These are phyloP conservation scores for Stentor coeruleus DNA, from an alignment of 73 alveolate species.

Conservation along the genomic window DNA sequence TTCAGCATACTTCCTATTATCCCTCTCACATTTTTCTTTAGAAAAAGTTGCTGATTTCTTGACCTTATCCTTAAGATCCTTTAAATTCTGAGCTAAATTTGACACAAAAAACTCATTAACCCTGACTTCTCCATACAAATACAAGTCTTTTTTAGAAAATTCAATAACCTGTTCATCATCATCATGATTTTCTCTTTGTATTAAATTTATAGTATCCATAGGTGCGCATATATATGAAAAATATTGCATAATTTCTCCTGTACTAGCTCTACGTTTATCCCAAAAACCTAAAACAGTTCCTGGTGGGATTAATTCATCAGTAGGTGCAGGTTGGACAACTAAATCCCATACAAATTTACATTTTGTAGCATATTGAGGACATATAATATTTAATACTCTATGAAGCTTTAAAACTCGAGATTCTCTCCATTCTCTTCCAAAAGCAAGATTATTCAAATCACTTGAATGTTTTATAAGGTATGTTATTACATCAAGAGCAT, in stretches of 20 bases:
- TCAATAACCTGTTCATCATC: constrained; percentile 1
- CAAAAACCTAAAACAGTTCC: constrained; percentile 28
- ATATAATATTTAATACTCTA: not conserved
- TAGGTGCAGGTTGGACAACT: not conserved
- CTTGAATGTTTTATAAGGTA: not conserved
- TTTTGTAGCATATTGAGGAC: not conserved
- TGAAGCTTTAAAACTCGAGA: constrained; percentile 10
- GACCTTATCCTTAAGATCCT: constrained; percentile 19
- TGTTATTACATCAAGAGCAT: not conserved
- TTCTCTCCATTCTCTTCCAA: constrained; percentile 16
- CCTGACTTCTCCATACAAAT: constrained; percentile 20
- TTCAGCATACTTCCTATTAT: constrained; percentile 11
- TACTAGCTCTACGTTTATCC: constrained; percentile 3
- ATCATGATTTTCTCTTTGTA: not conserved
- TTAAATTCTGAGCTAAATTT: constrained; percentile 21
- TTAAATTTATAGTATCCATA: not conserved
- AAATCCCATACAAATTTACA: not conserved
- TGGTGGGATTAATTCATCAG: constrained; percentile 7
- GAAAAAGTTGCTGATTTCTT: not conserved
- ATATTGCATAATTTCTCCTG: constrained; percentile 1
- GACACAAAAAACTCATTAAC: constrained; percentile 18
- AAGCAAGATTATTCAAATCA: not conserved
- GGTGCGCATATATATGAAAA: not conserved
- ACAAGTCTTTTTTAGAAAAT: not conserved
- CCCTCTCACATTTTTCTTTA: constrained; percentile 22